Evolutionary conservation across 371 early-diverging fungal genomes (phyloP).

Genomic region (Mucor lusitanicus): DNA sequence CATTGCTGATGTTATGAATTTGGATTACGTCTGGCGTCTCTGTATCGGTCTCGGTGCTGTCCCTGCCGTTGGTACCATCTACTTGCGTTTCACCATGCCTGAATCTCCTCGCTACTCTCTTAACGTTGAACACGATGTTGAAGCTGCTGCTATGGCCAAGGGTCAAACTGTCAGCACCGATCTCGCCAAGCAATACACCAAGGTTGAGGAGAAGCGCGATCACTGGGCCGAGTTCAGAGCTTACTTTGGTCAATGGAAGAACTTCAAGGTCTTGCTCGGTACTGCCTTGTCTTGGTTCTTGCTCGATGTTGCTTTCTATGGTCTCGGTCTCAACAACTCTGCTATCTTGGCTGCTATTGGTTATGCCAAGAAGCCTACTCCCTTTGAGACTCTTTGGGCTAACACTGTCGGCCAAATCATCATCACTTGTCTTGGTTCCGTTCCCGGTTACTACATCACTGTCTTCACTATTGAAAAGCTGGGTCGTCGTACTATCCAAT

Average conservation of each 20-base stretch:
- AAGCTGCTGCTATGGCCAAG: conserved; percentile 24
- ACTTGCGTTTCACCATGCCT: conserved; percentile 83
- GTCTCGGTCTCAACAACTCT: conserved; percentile 71
- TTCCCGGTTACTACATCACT: conserved; percentile 85
- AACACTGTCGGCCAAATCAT: conserved; percentile 68
- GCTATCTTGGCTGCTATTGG: conserved; percentile 59
- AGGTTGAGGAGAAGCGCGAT: conserved; percentile 6
- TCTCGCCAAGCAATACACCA: conserved; percentile 10
- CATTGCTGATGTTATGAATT: conserved; percentile 44
- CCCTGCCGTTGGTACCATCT: conserved; percentile 62
- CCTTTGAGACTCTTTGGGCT: conserved; percentile 8
- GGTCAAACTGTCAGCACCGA: too few relatives aligned
- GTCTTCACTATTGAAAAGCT: conserved; percentile 77
- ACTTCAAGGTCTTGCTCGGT: conserved; percentile 52
- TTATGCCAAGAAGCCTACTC: conserved; percentile 28
- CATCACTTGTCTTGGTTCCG: conserved; percentile 75
- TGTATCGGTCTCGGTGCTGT: conserved; percentile 72
- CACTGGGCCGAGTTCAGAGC: conserved; percentile 43
- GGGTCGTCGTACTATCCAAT: conserved; percentile 81
- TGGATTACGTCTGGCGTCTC: conserved; percentile 86
- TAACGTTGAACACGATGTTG: conserved; percentile 68
- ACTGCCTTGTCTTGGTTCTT: conserved; percentile 60
- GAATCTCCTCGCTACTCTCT: conserved; percentile 86
- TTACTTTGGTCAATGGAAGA: conserved; percentile 52
- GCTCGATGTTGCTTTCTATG: conserved; percentile 81